phyloP scores from a whole-genome alignment of 495 filamentous ascomycete genomes.

The Daldinia bambusicola region DNA sequence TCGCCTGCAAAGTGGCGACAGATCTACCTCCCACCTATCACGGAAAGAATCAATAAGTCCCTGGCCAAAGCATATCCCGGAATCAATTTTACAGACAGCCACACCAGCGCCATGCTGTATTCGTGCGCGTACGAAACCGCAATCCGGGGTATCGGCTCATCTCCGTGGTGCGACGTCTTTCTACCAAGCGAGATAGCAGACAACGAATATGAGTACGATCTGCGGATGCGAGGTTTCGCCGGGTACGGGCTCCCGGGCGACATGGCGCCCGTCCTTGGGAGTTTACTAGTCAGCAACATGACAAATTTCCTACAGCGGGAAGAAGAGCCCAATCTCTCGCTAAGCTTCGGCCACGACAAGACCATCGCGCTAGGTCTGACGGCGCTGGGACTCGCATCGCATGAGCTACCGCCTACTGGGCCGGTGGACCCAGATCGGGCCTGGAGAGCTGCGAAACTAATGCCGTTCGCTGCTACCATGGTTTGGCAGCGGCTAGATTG shows the following conservation, averaged over 20 bases:
- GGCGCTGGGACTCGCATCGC: constrained; percentile 31
- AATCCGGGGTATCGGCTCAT: constrained; percentile 23
- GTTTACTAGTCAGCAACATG: constrained; percentile 30
- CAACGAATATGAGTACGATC: constrained; percentile 34
- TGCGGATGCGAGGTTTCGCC: constrained; percentile 28
- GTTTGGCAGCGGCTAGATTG: constrained; percentile 32
- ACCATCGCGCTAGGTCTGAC: constrained; percentile 33
- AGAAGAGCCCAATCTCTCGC: constrained; percentile 15
- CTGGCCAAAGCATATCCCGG: constrained; percentile 26
- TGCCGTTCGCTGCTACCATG: constrained; percentile 35
- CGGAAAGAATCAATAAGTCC: constrained; percentile 18
- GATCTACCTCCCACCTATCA: constrained; percentile 31
- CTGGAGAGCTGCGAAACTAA: constrained; percentile 30
- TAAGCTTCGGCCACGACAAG: constrained; percentile 36
- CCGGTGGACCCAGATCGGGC: constrained; percentile 26
- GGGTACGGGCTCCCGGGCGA: constrained; percentile 32
- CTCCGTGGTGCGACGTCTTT: constrained; percentile 34
- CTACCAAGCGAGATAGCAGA: constrained; percentile 21
- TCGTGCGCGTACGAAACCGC: constrained; percentile 38
- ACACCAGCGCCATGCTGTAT: constrained; percentile 33
- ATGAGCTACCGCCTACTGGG: constrained; percentile 14
- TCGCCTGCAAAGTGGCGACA: constrained; percentile 2
- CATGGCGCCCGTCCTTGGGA: constrained; percentile 28
- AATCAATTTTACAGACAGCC: constrained; percentile 17
- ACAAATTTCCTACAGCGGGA: constrained; percentile 18